Conservation (phyloP, 225 moss, liverwort and hornwort species). For the Straminergon stramineum region DNA sequence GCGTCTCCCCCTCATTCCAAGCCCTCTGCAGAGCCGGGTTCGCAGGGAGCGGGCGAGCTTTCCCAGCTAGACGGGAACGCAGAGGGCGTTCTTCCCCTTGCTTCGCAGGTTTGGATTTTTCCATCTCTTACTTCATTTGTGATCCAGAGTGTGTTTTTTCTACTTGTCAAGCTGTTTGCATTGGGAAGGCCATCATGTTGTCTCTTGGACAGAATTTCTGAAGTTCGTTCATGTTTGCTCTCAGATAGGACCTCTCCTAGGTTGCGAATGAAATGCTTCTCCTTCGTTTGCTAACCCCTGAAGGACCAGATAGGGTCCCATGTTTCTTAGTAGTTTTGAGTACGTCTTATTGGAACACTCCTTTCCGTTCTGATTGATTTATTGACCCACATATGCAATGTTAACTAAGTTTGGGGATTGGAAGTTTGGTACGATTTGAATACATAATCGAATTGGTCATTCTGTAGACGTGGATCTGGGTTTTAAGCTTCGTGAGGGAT, state of each 20-base stretch:
- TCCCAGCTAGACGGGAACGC: slow-evolving; percentile 21
- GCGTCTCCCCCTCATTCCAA: slow-evolving; percentile 45
- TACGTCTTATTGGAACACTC: neutral
- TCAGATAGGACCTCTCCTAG: neutral
- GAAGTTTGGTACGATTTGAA: neutral
- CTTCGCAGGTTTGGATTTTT: slow-evolving; percentile 33
- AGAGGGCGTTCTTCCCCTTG: slow-evolving; percentile 45
- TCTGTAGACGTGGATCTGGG: neutral
- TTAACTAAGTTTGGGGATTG: neutral
- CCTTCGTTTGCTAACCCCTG: neutral
- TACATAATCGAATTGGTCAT: neutral
- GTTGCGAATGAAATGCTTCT: neutral
- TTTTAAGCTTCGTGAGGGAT: neutral
- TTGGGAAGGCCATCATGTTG: neutral
- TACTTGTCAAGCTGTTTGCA: neutral
- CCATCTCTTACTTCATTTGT: neutral
- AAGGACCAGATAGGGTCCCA: neutral
- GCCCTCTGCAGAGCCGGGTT: slow-evolving; percentile 4
- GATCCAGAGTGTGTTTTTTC: neutral
- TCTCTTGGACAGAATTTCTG: neutral
- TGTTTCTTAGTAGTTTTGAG: neutral
- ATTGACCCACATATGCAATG: neutral
- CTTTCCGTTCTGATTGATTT: neutral
- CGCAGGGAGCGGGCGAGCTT: slow-evolving; percentile 11
- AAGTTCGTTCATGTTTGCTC: neutral